These are phyloP conservation scores for Saururus chinensis DNA, from an alignment of 164 flowering plant genomes.

Conservation along the genomic window DNA sequence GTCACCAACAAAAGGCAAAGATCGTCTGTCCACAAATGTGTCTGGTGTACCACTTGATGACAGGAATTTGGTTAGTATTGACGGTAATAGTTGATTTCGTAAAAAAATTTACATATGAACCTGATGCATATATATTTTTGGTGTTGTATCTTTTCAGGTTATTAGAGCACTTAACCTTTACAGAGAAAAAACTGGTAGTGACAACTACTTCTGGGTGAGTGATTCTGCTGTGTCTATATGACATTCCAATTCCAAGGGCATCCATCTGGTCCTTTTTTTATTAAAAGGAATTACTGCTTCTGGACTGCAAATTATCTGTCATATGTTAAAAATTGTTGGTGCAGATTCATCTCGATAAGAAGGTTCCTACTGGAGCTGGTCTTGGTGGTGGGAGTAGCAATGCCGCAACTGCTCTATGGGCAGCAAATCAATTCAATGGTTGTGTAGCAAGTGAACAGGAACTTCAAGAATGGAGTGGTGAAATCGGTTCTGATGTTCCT, in stretches of 20 bases:
- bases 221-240: background rate
- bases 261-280: too few relatives aligned
- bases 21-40: slow-evolving; percentile 77
- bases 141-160: slow-evolving; percentile 37
- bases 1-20: slow-evolving; percentile 63
- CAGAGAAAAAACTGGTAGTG: slow-evolving; percentile 73
- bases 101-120: background rate
- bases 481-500: slow-evolving; percentile 95
- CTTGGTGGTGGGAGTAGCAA: slow-evolving; percentile 99
- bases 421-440: slow-evolving; percentile 86
- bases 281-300: too few relatives aligned
- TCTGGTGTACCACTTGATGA: slow-evolving; percentile 91
- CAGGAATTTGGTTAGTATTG: slow-evolving; percentile 51
- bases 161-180: slow-evolving; percentile 88
- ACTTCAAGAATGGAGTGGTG: slow-evolving; percentile 94
- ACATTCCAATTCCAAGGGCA: background rate
- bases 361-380: slow-evolving; percentile 96
- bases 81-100: background rate
- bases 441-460: slow-evolving; percentile 74
- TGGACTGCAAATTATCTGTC: too few relatives aligned
- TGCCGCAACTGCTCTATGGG: slow-evolving; percentile 99
- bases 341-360: slow-evolving; percentile 94
- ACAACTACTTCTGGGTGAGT: slow-evolving; percentile 77
- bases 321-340: background rate
- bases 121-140: background rate